Conservation (phyloP, 78 protist genomes). For the Isochrysis galbana region DNA sequence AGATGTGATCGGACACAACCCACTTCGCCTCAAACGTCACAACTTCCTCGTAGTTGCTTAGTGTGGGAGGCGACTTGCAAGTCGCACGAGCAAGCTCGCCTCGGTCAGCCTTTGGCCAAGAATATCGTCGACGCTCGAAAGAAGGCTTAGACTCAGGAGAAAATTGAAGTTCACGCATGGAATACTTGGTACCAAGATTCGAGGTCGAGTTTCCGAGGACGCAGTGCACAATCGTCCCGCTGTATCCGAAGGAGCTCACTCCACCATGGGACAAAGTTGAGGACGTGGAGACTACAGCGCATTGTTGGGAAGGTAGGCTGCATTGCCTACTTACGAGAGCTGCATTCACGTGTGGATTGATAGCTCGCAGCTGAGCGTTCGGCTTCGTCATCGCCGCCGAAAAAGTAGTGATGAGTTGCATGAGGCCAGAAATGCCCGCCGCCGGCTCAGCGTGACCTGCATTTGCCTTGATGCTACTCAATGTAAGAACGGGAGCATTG, state of each 20-base stretch:
- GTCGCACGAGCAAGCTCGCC: neutral
- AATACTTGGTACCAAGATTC: neutral
- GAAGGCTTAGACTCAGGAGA: too few relatives aligned
- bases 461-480: conserved; percentile 71
- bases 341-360: neutral
- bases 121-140: neutral
- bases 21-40: neutral
- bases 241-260: neutral
- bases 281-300: neutral
- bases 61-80: too few relatives aligned
- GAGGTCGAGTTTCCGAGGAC: neutral
- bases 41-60: neutral
- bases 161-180: neutral
- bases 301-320: neutral
- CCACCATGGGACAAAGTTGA: neutral
- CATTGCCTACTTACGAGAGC: neutral
- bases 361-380: neutral
- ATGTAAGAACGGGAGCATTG: neutral
- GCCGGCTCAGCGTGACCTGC: conserved; percentile 75
- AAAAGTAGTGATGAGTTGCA: neutral
- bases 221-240: conserved; percentile 24
- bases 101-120: neutral
- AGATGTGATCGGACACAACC: neutral
- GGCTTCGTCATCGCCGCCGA: neutral
- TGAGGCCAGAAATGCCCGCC: neutral